Conservation (phyloP, 225 moss, liverwort and hornwort species). For the Polytrichum formosum region DNA sequence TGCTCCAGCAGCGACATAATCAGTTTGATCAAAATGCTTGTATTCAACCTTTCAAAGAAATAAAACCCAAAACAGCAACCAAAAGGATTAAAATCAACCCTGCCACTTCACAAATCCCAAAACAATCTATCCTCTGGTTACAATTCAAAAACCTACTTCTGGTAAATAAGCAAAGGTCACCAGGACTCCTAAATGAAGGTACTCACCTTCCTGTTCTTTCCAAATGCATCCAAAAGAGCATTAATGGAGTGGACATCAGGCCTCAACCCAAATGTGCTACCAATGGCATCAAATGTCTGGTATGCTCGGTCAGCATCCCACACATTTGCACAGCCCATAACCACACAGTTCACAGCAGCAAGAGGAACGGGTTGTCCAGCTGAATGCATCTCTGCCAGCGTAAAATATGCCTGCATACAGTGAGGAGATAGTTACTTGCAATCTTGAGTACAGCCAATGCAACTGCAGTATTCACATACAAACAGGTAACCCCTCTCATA, state of each 20-base stretch:
- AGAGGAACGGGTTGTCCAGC: conserved; percentile 56
- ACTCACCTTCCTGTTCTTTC: conserved; percentile 71
- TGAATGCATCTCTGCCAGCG: conserved; percentile 65
- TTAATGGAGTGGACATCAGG: conserved; percentile 92
- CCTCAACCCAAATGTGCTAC: conserved; percentile 65
- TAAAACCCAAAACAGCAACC: no score
- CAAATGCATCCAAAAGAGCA: conserved; percentile 75
- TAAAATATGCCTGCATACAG: conserved; percentile 71
- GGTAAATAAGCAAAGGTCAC: neutral
- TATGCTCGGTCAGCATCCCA: conserved; percentile 94
- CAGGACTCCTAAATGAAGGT: neutral
- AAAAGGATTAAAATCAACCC: no score
- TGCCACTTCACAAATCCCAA: no score
- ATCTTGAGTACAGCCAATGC: neutral
- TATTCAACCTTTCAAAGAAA: no score
- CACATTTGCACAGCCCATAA: conserved; percentile 74
- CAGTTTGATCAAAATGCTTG: neutral
- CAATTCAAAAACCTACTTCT: no score
- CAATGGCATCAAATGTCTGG: conserved; percentile 88
- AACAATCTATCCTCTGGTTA: no score
- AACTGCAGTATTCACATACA: no score
- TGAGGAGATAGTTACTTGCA: neutral
- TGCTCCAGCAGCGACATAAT: no score
- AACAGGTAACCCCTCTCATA: no score
- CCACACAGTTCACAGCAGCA: conserved; percentile 81